A percentile compares a stretch with the other conserved stretches of the same genome.
Conservation (phyloP, 495 filamentous ascomycete genomes). For the Tuber microsphaerosporum region DNA sequence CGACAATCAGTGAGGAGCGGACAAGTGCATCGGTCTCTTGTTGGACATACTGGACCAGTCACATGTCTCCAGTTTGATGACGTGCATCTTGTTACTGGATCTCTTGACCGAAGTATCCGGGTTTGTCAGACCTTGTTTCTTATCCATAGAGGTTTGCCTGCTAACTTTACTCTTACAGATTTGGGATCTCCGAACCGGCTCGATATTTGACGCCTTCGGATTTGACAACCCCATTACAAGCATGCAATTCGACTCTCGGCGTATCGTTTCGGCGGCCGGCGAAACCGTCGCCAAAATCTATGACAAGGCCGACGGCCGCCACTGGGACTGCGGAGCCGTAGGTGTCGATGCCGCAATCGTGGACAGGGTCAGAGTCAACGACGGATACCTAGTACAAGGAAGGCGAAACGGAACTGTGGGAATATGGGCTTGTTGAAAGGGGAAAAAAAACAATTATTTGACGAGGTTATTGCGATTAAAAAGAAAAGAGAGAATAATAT, state of each 20-base stretch:
- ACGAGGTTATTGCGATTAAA: not conserved
- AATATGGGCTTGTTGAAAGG: conserved; percentile 73
- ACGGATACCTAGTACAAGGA: conserved; percentile 90
- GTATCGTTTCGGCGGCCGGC: conserved; percentile 84
- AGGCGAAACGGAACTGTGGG: conserved; percentile 80
- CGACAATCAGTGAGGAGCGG: conserved; percentile 63
- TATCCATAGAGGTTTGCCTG: conserved; percentile 5
- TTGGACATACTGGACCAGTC: conserved; percentile 92
- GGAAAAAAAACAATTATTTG: not conserved
- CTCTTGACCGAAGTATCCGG: conserved; percentile 84
- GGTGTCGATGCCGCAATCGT: conserved; percentile 56
- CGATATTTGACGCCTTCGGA: conserved; percentile 91
- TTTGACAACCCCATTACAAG: conserved; percentile 88
- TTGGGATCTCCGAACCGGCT: conserved; percentile 95
- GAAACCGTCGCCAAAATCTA: conserved; percentile 95
- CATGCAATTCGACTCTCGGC: conserved; percentile 93
- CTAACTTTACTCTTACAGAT: conserved; percentile 55
- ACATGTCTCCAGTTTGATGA: conserved; percentile 96
- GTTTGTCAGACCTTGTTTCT: conserved; percentile 53
- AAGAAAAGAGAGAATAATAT: not conserved
- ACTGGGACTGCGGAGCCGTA: conserved; percentile 94
- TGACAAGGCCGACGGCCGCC: conserved; percentile 88
- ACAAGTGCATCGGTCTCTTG: conserved; percentile 89
- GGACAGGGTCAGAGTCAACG: conserved; percentile 81
- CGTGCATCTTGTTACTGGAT: conserved; percentile 88